Percentiles rank a stretch among this genome's conserved stretches.
phyloP scores from a whole-genome alignment of 23 red algal species.

The Cyanidiococcus yangmingshanensis region DNA sequence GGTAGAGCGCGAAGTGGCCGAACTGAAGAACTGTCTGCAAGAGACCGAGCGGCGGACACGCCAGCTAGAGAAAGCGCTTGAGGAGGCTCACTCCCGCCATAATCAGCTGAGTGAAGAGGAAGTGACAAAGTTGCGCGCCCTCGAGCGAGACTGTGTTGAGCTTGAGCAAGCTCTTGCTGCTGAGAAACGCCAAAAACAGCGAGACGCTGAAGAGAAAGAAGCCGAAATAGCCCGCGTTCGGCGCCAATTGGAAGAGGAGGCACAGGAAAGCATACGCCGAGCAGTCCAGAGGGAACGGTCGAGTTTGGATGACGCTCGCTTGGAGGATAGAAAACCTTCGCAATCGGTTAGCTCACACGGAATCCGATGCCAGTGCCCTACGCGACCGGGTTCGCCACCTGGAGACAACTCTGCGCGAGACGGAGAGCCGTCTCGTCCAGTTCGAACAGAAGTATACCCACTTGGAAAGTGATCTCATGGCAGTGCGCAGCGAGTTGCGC shows the following conservation, averaged over 20 bases:
- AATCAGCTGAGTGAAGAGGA: neutral
- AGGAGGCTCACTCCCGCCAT: neutral
- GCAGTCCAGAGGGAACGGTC: neutral
- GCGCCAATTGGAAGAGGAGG: neutral
- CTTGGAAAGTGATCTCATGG: neutral
- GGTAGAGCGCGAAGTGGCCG: neutral
- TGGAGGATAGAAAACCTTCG: neutral
- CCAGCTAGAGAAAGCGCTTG: neutral
- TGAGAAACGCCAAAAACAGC: neutral
- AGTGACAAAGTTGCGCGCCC: neutral
- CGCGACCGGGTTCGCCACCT: neutral
- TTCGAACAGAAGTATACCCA: neutral
- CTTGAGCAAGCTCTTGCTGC: slow-evolving; percentile 11
- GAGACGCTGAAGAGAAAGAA: neutral
- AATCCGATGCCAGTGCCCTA: neutral
- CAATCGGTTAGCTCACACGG: neutral
- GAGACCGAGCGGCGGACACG: neutral
- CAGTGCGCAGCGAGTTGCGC: neutral
- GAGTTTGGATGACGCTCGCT: neutral
- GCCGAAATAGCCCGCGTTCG: neutral
- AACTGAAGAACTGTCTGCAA: neutral
- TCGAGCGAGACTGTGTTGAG: slow-evolving; percentile 17
- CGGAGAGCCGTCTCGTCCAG: neutral
- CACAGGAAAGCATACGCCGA: neutral
- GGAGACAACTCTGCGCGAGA: neutral